Conservation (phyloP, 768 basidiomycete genomes). For the Podaxis carcinomalis region DNA sequence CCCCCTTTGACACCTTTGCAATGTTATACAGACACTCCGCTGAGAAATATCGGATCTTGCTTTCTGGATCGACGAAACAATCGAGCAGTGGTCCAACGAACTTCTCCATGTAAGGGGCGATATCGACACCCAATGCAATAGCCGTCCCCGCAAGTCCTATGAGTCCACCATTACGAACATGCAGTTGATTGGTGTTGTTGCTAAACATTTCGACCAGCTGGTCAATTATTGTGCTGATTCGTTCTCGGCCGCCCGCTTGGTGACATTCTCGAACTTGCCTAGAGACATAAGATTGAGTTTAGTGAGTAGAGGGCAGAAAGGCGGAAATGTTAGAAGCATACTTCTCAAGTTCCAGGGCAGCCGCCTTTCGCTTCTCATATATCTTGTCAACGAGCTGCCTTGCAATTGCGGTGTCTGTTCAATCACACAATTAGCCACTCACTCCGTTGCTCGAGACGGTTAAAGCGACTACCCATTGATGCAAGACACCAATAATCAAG, state of each 20-base stretch:
- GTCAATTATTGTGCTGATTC: conserved; percentile 85
- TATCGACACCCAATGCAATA: conserved; percentile 92
- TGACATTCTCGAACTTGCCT: conserved; percentile 88
- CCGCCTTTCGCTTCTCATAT: conserved; percentile 95
- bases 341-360: conserved; percentile 96
- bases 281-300: conserved; percentile 3
- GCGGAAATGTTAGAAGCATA: conserved; percentile 26
- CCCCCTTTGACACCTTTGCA: conserved; percentile 94
- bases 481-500: neutral
- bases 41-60: conserved; percentile 94
- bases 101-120: conserved; percentile 91
- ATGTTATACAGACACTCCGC: conserved; percentile 99
- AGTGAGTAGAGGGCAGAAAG: neutral
- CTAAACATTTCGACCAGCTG: conserved; percentile 95
- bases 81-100: conserved; percentile 85
- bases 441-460: neutral
- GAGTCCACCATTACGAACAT: conserved; percentile 90
- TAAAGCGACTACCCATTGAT: conserved; percentile 3
- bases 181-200: conserved; percentile 75
- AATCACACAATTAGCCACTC: neutral
- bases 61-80: conserved; percentile 93
- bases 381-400: conserved; percentile 89
- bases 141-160: conserved; percentile 95
- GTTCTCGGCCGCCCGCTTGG: conserved; percentile 72
- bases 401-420: conserved; percentile 64